Evolutionary conservation across 2,329 filamentous ascomycete species (phyloP).

Genomic region (Fusarium virguliforme): DNA sequence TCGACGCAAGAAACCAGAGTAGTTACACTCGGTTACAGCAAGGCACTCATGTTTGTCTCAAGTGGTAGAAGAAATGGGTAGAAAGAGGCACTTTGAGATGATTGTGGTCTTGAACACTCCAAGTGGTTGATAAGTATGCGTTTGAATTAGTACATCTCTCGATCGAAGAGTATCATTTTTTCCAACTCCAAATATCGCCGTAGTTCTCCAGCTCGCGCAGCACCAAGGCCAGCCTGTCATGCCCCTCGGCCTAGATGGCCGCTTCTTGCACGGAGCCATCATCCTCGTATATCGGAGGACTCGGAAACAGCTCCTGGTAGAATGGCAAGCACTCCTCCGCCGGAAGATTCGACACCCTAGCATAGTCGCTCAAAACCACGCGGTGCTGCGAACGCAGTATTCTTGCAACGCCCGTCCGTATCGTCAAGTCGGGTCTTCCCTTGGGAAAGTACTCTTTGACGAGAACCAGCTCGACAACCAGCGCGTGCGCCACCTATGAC

Average conservation of each 20-base stretch:
- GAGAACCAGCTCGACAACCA: constrained; percentile 93
- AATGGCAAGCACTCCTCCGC: constrained; percentile 22
- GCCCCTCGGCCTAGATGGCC: background rate
- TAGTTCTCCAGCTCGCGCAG: too few species aligned
- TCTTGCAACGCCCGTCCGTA: constrained; percentile 89
- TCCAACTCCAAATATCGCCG: background rate
- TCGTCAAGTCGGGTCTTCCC: constrained; percentile 76
- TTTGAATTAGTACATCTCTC: background rate
- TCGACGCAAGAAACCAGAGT: background rate
- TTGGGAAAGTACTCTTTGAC: constrained; percentile 87
- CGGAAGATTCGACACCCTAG: background rate
- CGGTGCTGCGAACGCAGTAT: constrained; percentile 93
- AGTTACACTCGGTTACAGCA: background rate
- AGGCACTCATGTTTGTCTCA: background rate
- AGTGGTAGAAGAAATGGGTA: background rate
- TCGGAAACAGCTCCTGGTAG: constrained; percentile 17
- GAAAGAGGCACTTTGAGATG: too few species aligned
- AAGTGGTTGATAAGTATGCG: background rate
- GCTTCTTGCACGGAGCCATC: background rate
- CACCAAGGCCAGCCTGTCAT: background rate
- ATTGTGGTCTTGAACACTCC: background rate
- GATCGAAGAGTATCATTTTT: constrained; percentile 1
- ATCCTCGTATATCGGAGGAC: constrained; percentile 25
- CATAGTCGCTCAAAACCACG: constrained; percentile 79
- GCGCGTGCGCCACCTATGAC: constrained; percentile 83